Percentiles rank a stretch among this genome's conserved stretches.
Conservation (phyloP, 768 basidiomycete genomes). For the Cystofilobasidium capitatum region DNA sequence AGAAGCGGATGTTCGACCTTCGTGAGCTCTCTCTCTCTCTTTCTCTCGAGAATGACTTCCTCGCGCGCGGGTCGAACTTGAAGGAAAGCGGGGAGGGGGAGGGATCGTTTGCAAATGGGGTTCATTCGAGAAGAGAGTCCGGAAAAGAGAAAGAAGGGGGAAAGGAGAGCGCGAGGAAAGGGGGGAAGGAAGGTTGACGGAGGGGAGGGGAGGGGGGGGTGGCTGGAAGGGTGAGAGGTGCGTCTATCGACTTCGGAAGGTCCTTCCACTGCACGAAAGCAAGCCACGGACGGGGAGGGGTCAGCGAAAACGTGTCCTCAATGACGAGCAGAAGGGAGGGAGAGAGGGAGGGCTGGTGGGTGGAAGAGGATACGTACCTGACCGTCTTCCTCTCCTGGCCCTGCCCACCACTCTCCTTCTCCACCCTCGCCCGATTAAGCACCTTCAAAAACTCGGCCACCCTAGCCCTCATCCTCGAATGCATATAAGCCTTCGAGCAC, state of each 20-base stretch:
- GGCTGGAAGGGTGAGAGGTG: neutral
- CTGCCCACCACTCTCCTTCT: slow-evolving; percentile 49
- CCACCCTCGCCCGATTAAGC: slow-evolving; percentile 89
- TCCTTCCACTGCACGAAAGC: neutral
- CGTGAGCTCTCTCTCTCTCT: no score
- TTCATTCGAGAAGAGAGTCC: no score
- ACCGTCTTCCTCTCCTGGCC: slow-evolving; percentile 79
- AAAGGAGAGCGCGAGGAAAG: no score
- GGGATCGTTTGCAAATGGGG: no score
- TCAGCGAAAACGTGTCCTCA: neutral
- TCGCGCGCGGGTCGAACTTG: no score
- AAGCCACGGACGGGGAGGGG: neutral
- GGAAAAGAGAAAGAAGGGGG: no score
- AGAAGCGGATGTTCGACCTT: no score
- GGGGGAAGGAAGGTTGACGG: no score
- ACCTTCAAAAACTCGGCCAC: slow-evolving; percentile 88
- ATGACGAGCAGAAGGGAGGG: neutral
- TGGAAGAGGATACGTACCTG: slow-evolving; percentile 46
- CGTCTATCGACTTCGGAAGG: slow-evolving; percentile 5
- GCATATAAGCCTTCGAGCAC: slow-evolving; percentile 98
- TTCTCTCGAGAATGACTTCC: no score
- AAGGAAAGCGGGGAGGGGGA: no score
- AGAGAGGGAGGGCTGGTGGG: neutral
- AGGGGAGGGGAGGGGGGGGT: neutral
- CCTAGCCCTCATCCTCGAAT: slow-evolving; percentile 86